These are phyloP conservation scores for Chiua virens DNA, from an alignment of 768 basidiomycete species.

Conservation along the genomic window DNA sequence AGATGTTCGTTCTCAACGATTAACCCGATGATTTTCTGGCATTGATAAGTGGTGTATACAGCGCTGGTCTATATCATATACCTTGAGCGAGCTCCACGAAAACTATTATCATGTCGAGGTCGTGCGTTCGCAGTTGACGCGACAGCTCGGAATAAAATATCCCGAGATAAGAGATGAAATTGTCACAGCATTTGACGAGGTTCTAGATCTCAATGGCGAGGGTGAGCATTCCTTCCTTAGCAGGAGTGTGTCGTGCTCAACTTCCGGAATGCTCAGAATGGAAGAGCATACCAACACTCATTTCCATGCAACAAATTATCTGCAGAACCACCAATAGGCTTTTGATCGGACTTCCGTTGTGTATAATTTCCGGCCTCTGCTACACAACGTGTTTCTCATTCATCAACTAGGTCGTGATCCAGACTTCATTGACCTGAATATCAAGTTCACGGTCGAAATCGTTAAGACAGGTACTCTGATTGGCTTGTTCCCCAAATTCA, in stretches of 20 bases:
- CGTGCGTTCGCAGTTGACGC: conserved; percentile 33
- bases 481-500: no score
- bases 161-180: conserved; percentile 47
- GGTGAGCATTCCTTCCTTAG: conserved; percentile 6
- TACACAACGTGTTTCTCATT: neutral
- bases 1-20: conserved; percentile 31
- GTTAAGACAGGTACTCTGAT: no score
- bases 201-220: conserved; percentile 25
- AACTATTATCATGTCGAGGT: conserved; percentile 34
- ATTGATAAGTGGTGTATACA: no score
- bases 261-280: conserved; percentile 4
- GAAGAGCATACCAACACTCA: conserved; percentile 6
- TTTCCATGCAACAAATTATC: neutral
- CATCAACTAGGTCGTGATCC: conserved; percentile 8
- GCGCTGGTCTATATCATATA: no score
- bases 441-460: no score
- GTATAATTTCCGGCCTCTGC: neutral
- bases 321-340: conserved; percentile 8
- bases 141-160: conserved; percentile 39
- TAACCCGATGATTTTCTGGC: no score
- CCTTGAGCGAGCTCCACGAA: neutral
- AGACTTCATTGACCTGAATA: conserved; percentile 32
- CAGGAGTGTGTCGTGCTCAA: neutral
- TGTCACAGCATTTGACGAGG: conserved; percentile 36
- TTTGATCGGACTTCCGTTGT: conserved; percentile 17